Evolutionary conservation across 805 yeast species (phyloP).

Genomic region (Barnettozyma populi): DNA sequence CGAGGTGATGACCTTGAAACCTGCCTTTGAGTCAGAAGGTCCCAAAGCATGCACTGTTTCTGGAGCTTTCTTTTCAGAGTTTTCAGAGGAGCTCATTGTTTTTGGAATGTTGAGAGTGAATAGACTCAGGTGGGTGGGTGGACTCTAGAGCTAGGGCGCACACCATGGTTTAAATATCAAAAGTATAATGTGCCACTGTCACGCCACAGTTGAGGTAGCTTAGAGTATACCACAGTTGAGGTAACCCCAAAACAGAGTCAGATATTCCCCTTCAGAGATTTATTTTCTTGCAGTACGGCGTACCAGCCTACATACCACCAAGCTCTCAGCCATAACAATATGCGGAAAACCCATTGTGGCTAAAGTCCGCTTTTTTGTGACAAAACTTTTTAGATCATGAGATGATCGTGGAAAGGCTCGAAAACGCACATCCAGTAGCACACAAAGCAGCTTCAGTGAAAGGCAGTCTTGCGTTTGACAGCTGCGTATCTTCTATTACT

Average conservation of each 20-base stretch:
- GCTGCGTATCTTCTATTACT: too few relatives aligned
- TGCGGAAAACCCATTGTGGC: not conserved
- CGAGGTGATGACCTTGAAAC: conserved; percentile 31
- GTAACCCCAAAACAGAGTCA: not conserved
- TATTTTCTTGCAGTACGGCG: too few relatives aligned
- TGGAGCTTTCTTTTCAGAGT: not conserved
- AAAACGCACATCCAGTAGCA: too few relatives aligned
- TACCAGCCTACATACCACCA: too few relatives aligned
- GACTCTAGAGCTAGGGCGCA: not conserved
- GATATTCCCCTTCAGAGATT: too few relatives aligned
- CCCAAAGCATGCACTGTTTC: not conserved
- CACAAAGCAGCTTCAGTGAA: too few relatives aligned
- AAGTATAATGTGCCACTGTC: not conserved
- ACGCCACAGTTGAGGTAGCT: not conserved
- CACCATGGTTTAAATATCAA: not conserved
- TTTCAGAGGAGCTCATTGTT: not conserved
- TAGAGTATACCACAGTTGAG: not conserved
- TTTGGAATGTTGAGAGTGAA: not conserved
- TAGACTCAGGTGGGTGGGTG: too few relatives aligned
- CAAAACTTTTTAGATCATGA: not conserved
- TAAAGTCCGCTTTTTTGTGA: not conserved
- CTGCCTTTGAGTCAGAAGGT: conserved; percentile 8
- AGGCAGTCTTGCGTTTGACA: too few relatives aligned
- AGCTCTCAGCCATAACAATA: too few relatives aligned
- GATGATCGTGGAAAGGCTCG: not conserved